phyloP scores from a whole-genome alignment of 2,329 filamentous ascomycete species.

The Pseudopyrenochaeta lycopersici region DNA sequence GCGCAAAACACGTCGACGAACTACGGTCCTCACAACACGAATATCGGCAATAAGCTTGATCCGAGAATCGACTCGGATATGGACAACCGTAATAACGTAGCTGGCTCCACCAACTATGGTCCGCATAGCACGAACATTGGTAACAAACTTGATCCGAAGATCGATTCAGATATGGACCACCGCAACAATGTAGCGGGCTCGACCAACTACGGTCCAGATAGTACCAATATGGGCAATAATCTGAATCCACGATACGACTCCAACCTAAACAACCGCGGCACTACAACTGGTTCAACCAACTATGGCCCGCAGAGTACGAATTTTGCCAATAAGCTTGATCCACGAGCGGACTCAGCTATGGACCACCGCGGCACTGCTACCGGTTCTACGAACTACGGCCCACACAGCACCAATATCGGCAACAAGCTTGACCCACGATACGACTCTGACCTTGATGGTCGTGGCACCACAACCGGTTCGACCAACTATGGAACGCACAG shows the following conservation, averaged over 20 bases:
- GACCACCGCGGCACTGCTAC: slow-evolving; percentile 27
- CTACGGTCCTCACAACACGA: slow-evolving; percentile 42
- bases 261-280: slow-evolving; percentile 34
- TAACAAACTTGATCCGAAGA: slow-evolving; percentile 45
- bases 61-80: slow-evolving; percentile 38
- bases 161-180: slow-evolving; percentile 37
- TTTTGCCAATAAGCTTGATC: slow-evolving; percentile 44
- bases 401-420: slow-evolving; percentile 38
- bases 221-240: slow-evolving; percentile 40
- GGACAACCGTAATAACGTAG: slow-evolving; percentile 15
- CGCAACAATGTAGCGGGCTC: slow-evolving; percentile 26
- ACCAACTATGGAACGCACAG: slow-evolving; percentile 44
- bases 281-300: slow-evolving; percentile 29
- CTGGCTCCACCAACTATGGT: slow-evolving; percentile 38
- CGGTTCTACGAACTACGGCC: slow-evolving; percentile 36
- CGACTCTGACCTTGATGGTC: slow-evolving; percentile 38
- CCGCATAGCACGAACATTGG: slow-evolving; percentile 41
- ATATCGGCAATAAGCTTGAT: slow-evolving; percentile 43
- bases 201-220: slow-evolving; percentile 40
- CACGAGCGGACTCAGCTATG: slow-evolving; percentile 39
- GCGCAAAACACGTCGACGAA: slow-evolving; percentile 37
- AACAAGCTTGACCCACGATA: slow-evolving; percentile 40
- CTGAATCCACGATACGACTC: slow-evolving; percentile 36
- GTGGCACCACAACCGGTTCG: slow-evolving; percentile 13
- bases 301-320: slow-evolving; percentile 44